A percentile compares a stretch with the other conserved stretches of the same genome.
phyloP scores from a whole-genome alignment of 441 rosid genomes.

The Croton laevigatus region DNA sequence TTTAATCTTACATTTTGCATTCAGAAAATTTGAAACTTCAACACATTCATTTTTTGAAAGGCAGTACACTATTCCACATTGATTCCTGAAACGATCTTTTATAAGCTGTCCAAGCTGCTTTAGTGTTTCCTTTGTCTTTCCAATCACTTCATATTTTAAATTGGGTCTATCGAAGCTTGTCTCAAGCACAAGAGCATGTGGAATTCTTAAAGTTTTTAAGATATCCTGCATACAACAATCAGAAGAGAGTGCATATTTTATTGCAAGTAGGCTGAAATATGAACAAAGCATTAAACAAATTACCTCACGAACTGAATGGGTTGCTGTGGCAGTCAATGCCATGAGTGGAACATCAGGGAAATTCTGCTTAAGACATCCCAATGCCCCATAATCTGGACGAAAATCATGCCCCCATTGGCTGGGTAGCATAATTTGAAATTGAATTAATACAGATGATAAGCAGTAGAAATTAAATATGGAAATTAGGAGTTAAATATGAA shows the following conservation, averaged over 20 bases:
- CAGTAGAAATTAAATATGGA: slow-evolving; percentile 1
- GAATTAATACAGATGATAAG: slow-evolving; percentile 7
- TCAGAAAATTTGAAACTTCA: slow-evolving; percentile 83
- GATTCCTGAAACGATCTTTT: slow-evolving; percentile 62
- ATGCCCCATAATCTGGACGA: slow-evolving; percentile 84
- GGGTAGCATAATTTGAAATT: slow-evolving; percentile 26
- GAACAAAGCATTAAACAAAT: not conserved
- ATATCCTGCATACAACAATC: slow-evolving; percentile 57
- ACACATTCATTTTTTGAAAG: slow-evolving; percentile 88
- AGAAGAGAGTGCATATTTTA: slow-evolving; percentile 9
- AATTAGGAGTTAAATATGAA: slow-evolving; percentile 5
- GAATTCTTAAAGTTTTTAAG: slow-evolving; percentile 69
- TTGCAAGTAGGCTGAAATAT: not conserved
- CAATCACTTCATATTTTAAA: slow-evolving; percentile 81
- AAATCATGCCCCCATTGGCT: slow-evolving; percentile 99
- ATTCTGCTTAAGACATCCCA: slow-evolving; percentile 83
- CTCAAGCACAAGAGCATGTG: slow-evolving; percentile 75
- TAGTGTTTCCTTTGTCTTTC: slow-evolving; percentile 71
- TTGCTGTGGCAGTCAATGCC: slow-evolving; percentile 96
- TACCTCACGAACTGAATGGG: slow-evolving; percentile 80
- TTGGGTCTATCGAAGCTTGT: slow-evolving; percentile 97
- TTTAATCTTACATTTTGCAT: slow-evolving; percentile 71
- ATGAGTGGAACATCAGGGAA: slow-evolving; percentile 72
- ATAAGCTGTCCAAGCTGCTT: slow-evolving; percentile 83
- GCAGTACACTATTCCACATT: slow-evolving; percentile 90